Conservation (phyloP, 352 stramenopile species). For the Hyaloperonospora arabidopsidis region DNA sequence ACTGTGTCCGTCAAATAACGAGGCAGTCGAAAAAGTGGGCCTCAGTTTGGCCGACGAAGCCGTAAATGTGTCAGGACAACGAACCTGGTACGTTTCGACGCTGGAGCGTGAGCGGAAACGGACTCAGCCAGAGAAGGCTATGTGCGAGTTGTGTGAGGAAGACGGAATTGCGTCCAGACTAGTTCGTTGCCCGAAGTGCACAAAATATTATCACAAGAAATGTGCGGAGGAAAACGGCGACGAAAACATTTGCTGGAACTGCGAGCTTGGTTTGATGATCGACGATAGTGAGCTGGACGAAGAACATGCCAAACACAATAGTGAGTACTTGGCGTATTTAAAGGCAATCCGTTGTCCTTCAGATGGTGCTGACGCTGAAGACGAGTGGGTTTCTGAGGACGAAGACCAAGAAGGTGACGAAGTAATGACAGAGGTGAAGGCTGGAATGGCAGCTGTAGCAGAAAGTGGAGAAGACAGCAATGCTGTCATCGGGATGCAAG, state of each 20-base stretch:
- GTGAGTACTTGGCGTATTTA: constrained; percentile 42
- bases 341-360: constrained; percentile 32
- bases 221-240: constrained; percentile 68
- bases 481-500: background rate
- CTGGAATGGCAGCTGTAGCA: constrained; percentile 4
- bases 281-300: constrained; percentile 68
- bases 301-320: constrained; percentile 34
- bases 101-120: constrained; percentile 20
- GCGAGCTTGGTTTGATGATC: constrained; percentile 63
- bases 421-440: constrained; percentile 12
- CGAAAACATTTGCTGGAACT: constrained; percentile 67
- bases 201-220: constrained; percentile 62
- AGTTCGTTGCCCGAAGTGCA: constrained; percentile 39
- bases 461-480: constrained; percentile 12
- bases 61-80: constrained; percentile 5
- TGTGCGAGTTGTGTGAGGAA: constrained; percentile 55
- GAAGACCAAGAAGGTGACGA: constrained; percentile 7
- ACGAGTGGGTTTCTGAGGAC: constrained; percentile 5
- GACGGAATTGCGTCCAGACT: constrained; percentile 30
- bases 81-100: constrained; percentile 17
- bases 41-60: background rate
- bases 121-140: constrained; percentile 32
- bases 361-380: constrained; percentile 7
- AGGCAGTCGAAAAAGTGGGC: background rate
- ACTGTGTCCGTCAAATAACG: background rate